phyloP scores from a whole-genome alignment of 1,284 basidiomycete genomes.

The Marasmius oreades region DNA sequence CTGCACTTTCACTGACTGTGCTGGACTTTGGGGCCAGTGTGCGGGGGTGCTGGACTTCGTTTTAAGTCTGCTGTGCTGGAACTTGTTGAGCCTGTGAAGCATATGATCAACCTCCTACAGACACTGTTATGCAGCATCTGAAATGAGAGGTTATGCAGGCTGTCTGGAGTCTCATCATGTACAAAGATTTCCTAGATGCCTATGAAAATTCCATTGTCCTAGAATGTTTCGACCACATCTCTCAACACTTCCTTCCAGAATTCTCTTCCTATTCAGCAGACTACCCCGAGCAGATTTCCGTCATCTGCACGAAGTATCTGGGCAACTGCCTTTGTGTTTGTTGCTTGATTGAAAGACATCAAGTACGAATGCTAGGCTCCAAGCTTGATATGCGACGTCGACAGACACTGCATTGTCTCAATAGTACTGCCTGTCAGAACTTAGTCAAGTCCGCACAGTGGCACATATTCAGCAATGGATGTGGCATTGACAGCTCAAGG shows the following conservation, averaged over 20 bases:
- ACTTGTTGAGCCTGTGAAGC: too few species aligned
- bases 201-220: constrained; percentile 25
- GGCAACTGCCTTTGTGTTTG: too few species aligned
- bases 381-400: constrained; percentile 14
- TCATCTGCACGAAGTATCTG: constrained; percentile 22
- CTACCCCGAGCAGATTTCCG: constrained; percentile 30
- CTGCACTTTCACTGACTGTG: too few species aligned
- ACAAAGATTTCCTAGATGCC: constrained; percentile 25
- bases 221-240: constrained; percentile 18
- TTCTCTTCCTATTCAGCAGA: constrained; percentile 26
- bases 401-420: background rate
- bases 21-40: too few species aligned
- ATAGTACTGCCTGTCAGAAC: constrained; percentile 9
- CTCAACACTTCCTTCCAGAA: constrained; percentile 14
- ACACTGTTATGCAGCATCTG: constrained; percentile 19
- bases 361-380: constrained; percentile 19
- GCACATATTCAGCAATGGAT: constrained; percentile 16
- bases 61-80: too few species aligned
- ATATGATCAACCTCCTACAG: constrained; percentile 2
- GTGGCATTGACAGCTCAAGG: constrained; percentile 1
- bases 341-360: constrained; percentile 15
- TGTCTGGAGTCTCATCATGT: constrained; percentile 22
- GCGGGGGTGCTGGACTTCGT: too few species aligned
- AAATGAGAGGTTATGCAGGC: constrained; percentile 27
- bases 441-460: too few species aligned